Evolutionary conservation across 495 filamentous ascomycete genomes (phyloP).

Genomic region (Immersiella caudata): DNA sequence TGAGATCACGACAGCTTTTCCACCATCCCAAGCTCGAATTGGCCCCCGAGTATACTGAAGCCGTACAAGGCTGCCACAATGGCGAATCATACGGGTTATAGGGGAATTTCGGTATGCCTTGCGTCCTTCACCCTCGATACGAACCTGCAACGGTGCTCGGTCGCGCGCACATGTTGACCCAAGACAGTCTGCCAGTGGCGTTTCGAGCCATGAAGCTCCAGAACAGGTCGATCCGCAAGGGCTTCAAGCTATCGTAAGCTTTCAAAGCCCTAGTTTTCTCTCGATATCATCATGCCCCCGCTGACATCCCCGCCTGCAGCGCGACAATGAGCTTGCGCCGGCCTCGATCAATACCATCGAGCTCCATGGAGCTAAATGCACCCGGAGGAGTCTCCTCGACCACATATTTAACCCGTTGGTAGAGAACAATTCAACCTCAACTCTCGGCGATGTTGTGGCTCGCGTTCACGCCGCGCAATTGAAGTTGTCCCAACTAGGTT

Average conservation of each 20-base stretch:
- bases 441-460: slow-evolving; percentile 72
- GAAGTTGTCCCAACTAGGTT: slow-evolving; percentile 83
- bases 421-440: slow-evolving; percentile 69
- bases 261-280: not conserved
- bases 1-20: not conserved
- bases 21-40: not conserved
- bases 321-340: slow-evolving; percentile 71
- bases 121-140: not conserved
- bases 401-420: slow-evolving; percentile 77
- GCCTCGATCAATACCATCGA: slow-evolving; percentile 81
- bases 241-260: slow-evolving; percentile 15
- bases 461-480: slow-evolving; percentile 67
- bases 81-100: not conserved
- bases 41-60: not conserved
- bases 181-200: not conserved
- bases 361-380: slow-evolving; percentile 76
- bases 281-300: not conserved
- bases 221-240: not conserved
- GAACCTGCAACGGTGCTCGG: not conserved
- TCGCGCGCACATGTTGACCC: not conserved
- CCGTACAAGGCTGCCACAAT: not conserved
- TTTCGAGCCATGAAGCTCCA: not conserved
- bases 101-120: not conserved
- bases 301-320: slow-evolving; percentile 40
- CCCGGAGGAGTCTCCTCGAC: slow-evolving; percentile 77